A percentile compares a stretch with the other conserved stretches of the same genome.
Conservation (phyloP, 352 stramenopile species). For the Phytophthora sp. region DNA sequence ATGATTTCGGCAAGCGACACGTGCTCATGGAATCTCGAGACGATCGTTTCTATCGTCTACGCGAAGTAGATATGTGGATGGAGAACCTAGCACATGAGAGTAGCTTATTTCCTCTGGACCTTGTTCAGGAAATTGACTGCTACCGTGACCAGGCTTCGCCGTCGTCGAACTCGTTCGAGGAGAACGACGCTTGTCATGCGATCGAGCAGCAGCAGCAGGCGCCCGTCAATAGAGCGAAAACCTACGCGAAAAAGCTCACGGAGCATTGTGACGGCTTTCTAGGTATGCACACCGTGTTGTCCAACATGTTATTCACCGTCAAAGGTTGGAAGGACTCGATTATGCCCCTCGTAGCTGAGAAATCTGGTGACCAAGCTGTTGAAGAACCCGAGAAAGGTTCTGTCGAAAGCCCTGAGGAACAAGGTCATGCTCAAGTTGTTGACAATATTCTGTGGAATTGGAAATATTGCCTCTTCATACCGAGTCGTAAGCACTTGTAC, state of each 20-base stretch:
- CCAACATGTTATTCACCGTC: constrained; percentile 52
- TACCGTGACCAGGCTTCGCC: constrained; percentile 20
- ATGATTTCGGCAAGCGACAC: constrained; percentile 44
- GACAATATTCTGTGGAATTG: constrained; percentile 66
- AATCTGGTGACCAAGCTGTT: constrained; percentile 40
- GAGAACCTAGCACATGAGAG: constrained; percentile 36
- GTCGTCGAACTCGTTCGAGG: neutral
- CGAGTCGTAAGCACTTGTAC: constrained; percentile 54
- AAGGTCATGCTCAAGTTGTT: constrained; percentile 1
- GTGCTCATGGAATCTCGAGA: constrained; percentile 52
- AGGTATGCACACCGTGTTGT: constrained; percentile 54
- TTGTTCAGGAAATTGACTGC: constrained; percentile 71
- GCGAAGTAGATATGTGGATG: constrained; percentile 59
- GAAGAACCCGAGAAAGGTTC: neutral
- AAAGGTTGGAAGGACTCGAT: constrained; percentile 40
- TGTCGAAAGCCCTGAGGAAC: neutral
- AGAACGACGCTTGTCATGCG: neutral
- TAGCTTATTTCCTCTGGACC: constrained; percentile 68
- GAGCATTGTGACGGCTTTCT: constrained; percentile 62
- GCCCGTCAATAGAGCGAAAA: neutral
- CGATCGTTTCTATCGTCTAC: constrained; percentile 62
- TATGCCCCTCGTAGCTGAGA: constrained; percentile 47
- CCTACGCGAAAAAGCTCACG: constrained; percentile 68
- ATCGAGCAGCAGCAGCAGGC: neutral
- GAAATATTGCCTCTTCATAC: constrained; percentile 76